A percentile compares a stretch with the other conserved stretches of the same genome.
These are phyloP conservation scores for Blastobotrys illinoisensis DNA, from an alignment of 1,139 yeast species.

Conservation along the genomic window DNA sequence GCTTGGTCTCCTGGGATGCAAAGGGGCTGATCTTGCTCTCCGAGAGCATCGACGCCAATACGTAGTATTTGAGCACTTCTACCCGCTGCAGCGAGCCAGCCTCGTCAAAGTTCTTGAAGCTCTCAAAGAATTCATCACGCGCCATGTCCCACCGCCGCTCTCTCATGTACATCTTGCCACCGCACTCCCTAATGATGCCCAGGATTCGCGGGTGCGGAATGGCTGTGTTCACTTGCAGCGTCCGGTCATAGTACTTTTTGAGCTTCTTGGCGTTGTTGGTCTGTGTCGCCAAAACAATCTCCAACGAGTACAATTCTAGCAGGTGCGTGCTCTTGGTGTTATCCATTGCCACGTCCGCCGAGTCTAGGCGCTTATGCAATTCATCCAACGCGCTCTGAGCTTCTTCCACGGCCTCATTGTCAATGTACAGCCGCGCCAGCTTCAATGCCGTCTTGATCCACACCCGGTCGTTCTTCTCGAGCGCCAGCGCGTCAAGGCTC, in stretches of 20 bases:
- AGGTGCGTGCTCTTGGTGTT: constrained; percentile 33
- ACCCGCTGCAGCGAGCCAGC: constrained; percentile 60
- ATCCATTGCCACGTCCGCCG: constrained; percentile 20
- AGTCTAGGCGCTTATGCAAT: constrained; percentile 32
- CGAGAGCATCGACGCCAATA: constrained; percentile 58
- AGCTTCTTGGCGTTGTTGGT: constrained; percentile 39
- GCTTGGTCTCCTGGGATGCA: constrained; percentile 44
- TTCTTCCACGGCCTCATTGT: constrained; percentile 34
- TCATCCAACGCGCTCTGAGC: constrained; percentile 40
- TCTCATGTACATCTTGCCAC: constrained; percentile 63
- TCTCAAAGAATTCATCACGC: constrained; percentile 60
- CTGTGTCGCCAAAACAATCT: constrained; percentile 48
- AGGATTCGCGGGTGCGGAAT: constrained; percentile 70
- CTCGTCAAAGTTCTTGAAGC: constrained; percentile 74
- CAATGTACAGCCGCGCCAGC: constrained; percentile 45
- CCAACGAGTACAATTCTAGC: constrained; percentile 61
- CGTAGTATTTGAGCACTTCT: constrained; percentile 53
- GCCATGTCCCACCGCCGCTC: constrained; percentile 55
- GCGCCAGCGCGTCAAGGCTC: constrained; percentile 28
- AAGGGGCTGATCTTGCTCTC: constrained; percentile 64
- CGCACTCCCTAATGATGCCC: constrained; percentile 70
- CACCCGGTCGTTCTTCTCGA: constrained; percentile 43
- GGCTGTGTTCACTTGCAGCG: constrained; percentile 49
- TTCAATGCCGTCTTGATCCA: constrained; percentile 53
- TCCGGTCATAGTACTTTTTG: constrained; percentile 44